These are phyloP conservation scores for Thraustochytrium sp. DNA, from an alignment of 352 stramenopile genomes.

Conservation along the genomic window DNA sequence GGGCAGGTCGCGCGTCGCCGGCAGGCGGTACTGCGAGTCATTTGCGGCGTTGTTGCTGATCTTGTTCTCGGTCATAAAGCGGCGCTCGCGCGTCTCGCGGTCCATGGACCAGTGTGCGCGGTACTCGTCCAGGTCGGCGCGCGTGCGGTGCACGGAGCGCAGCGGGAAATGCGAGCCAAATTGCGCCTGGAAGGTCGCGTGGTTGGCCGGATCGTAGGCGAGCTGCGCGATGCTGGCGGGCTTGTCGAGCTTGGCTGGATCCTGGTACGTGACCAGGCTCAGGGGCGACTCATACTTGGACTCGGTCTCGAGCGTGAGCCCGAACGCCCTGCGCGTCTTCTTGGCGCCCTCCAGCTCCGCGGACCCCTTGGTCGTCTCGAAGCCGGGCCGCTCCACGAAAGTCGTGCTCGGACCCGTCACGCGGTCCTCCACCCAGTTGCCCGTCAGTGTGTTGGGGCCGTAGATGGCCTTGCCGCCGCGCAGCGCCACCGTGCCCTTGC, in stretches of 20 bases:
- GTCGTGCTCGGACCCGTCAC: neutral
- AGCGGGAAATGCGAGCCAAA: neutral
- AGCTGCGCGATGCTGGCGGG: neutral
- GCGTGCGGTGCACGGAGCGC: neutral
- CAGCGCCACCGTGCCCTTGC: neutral
- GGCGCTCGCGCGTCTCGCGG: neutral
- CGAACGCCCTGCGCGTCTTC: neutral
- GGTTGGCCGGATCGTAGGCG: neutral
- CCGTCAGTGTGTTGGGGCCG: neutral
- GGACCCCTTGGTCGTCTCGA: constrained; percentile 4
- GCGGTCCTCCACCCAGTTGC: constrained; percentile 37
- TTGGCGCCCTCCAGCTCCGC: neutral
- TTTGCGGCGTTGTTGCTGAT: neutral
- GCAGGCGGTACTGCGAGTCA: neutral
- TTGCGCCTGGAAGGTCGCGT: neutral
- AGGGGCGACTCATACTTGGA: neutral
- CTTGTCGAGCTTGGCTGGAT: neutral
- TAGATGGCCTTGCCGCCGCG: constrained; percentile 23
- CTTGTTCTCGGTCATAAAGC: constrained; percentile 25
- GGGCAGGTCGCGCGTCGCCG: neutral
- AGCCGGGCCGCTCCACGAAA: neutral
- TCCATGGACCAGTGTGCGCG: neutral
- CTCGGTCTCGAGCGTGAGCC: neutral
- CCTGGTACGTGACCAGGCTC: neutral
- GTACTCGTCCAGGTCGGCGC: neutral